A percentile compares a stretch with the other conserved stretches of the same genome.
Evolutionary conservation across 1,139 yeast species (phyloP).

Genomic region (Petasospora rhodanensis): DNA sequence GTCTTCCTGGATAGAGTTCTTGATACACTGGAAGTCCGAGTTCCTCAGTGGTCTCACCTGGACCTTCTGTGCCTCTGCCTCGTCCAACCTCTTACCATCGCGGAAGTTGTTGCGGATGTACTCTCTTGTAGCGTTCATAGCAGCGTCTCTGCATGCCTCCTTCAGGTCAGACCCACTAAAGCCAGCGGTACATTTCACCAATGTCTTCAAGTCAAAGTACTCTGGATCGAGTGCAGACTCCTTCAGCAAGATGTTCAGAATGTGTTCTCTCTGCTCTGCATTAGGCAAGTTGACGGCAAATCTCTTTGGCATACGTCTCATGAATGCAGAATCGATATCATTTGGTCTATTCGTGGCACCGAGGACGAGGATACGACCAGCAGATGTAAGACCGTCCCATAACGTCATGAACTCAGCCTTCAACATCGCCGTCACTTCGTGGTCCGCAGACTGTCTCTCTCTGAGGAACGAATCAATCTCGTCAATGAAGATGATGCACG

Average conservation of each 20-base stretch:
- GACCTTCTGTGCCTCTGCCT: slow-evolving; percentile 23
- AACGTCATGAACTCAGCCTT: slow-evolving; percentile 97
- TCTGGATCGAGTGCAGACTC: slow-evolving; percentile 56
- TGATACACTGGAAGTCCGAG: slow-evolving; percentile 28
- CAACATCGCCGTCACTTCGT: slow-evolving; percentile 91
- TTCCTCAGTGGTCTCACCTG: slow-evolving; percentile 35
- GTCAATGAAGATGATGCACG: slow-evolving; percentile 92
- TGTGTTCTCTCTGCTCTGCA: slow-evolving; percentile 61
- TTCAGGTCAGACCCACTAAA: slow-evolving; percentile 88
- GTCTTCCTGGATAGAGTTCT: background rate
- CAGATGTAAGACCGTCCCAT: slow-evolving; percentile 85
- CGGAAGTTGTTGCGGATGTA: slow-evolving; percentile 47
- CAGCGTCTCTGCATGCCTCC: slow-evolving; percentile 92
- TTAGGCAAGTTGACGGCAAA: slow-evolving; percentile 78
- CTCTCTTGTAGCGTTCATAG: slow-evolving; percentile 83
- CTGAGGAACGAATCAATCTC: slow-evolving; percentile 93
- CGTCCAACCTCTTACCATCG: slow-evolving; percentile 21
- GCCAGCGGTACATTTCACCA: slow-evolving; percentile 67
- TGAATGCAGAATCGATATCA: slow-evolving; percentile 89
- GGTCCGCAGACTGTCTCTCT: slow-evolving; percentile 81
- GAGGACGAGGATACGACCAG: slow-evolving; percentile 78
- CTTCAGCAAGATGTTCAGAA: slow-evolving; percentile 59
- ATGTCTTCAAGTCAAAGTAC: slow-evolving; percentile 54
- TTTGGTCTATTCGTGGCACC: slow-evolving; percentile 94
- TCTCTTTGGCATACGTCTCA: slow-evolving; percentile 89